Percentiles rank a stretch among this genome's conserved stretches.
Conservation (phyloP, 164 flowering plant species). For the Aristolochia fimbriata region DNA sequence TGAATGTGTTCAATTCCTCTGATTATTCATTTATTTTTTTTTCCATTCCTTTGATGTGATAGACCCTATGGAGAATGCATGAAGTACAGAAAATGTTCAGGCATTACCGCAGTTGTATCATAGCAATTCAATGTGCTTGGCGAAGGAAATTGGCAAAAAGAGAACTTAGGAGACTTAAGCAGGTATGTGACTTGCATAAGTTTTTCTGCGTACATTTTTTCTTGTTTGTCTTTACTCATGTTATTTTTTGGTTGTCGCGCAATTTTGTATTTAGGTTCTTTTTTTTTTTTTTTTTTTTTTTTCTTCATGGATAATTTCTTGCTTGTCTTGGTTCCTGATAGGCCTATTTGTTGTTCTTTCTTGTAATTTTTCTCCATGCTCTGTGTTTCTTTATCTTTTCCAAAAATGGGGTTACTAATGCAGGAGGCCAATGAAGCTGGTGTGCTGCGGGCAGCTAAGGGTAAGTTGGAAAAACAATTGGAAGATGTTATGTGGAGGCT, state of each 20-base stretch:
- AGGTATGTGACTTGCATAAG: conserved; percentile 24
- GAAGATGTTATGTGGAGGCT: conserved; percentile 94
- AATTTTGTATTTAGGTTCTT: too few relatives aligned
- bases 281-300: too few relatives aligned
- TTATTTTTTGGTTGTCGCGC: too few relatives aligned
- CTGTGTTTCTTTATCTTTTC: too few relatives aligned
- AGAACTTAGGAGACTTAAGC: conserved; percentile 65
- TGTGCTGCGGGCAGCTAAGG: conserved; percentile 91
- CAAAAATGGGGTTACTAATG: conserved; percentile 5
- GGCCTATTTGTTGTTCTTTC: too few relatives aligned
- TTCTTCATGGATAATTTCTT: too few relatives aligned
- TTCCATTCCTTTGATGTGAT: background rate
- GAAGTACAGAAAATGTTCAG: conserved; percentile 40
- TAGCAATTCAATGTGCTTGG: conserved; percentile 85
- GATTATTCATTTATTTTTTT: background rate
- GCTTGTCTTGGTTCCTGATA: too few relatives aligned
- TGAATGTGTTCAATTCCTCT: background rate
- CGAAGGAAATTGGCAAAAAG: conserved; percentile 74
- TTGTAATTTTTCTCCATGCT: too few relatives aligned
- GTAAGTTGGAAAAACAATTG: conserved; percentile 83
- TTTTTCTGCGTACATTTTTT: too few relatives aligned
- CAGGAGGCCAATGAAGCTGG: conserved; percentile 99
- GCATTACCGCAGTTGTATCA: conserved; percentile 37
- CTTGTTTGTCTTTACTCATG: too few relatives aligned
- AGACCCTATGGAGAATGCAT: conserved; percentile 84